phyloP scores from a whole-genome alignment of 257 asterid species.

The Solanum rostratum region DNA sequence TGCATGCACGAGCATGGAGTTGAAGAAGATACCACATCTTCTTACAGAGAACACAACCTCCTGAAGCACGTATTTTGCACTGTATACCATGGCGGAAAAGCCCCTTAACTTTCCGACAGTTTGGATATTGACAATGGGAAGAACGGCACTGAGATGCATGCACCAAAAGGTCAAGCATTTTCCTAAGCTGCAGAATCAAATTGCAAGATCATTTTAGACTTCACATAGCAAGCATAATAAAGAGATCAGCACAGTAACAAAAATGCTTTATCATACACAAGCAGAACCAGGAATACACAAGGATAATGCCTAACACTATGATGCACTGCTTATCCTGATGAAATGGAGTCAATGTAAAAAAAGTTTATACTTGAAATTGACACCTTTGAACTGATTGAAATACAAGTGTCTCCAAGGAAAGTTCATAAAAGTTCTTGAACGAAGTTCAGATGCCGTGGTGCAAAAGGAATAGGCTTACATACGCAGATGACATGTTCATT shows the following conservation, averaged over 20 bases:
- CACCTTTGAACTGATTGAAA: background rate
- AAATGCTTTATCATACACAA: background rate
- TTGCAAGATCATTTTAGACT: slow-evolving; percentile 8
- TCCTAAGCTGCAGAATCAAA: slow-evolving; percentile 49
- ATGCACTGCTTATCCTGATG: background rate
- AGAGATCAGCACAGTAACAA: background rate
- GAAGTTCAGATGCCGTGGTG: background rate
- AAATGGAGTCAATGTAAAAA: background rate
- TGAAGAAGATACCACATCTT: slow-evolving; percentile 99
- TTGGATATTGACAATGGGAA: slow-evolving; percentile 65
- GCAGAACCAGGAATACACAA: background rate
- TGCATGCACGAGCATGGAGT: slow-evolving; percentile 97
- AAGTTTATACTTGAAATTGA: background rate
- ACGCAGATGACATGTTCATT: background rate
- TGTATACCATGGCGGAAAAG: slow-evolving; percentile 90
- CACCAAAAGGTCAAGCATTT: slow-evolving; percentile 95
- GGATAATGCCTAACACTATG: background rate
- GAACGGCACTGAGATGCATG: slow-evolving; percentile 21
- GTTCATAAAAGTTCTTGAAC: background rate
- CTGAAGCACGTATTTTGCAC: slow-evolving; percentile 83
- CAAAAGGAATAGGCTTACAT: background rate
- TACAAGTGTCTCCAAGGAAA: background rate
- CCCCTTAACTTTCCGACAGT: slow-evolving; percentile 93
- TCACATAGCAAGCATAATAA: background rate
- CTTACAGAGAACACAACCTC: slow-evolving; percentile 87